These are phyloP conservation scores for Penicillium sp. DNA, from an alignment of 2,329 filamentous ascomycete genomes.

Conservation along the genomic window DNA sequence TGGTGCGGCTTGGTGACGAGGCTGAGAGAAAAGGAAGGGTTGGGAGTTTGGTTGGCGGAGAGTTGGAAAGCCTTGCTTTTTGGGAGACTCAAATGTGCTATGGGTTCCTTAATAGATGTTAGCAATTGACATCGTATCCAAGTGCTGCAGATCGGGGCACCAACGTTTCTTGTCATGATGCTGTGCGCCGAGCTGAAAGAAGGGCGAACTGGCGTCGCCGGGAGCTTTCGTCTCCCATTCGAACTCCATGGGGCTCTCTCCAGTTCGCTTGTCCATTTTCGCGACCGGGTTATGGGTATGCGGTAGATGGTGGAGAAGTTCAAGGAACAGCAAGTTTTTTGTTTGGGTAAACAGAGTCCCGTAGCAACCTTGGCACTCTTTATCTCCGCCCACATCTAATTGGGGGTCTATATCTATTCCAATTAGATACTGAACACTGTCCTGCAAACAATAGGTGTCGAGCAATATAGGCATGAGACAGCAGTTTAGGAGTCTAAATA, in stretches of 20 bases:
- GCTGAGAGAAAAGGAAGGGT: constrained; percentile 51
- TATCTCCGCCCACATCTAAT: constrained; percentile 1
- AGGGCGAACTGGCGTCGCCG: constrained; percentile 49
- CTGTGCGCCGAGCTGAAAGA: constrained; percentile 49
- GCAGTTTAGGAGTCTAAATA: too few species aligned
- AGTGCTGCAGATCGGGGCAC: constrained; percentile 17
- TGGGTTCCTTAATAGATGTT: constrained; percentile 35
- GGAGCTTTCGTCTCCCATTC: constrained; percentile 50
- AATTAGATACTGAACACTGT: too few species aligned
- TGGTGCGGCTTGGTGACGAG: constrained; percentile 32
- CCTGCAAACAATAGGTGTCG: too few species aligned
- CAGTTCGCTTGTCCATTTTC: constrained; percentile 41
- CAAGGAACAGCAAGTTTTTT: constrained; percentile 20
- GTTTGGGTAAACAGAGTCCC: constrained; percentile 20
- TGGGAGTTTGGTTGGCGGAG: constrained; percentile 49
- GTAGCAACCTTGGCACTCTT: constrained; percentile 16
- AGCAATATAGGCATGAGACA: too few species aligned
- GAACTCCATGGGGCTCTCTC: constrained; percentile 54
- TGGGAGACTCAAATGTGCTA: constrained; percentile 47
- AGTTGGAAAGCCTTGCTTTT: constrained; percentile 50
- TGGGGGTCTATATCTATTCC: not conserved
- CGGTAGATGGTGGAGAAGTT: constrained; percentile 7
- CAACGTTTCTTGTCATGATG: constrained; percentile 48
- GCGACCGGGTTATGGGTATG: constrained; percentile 5
- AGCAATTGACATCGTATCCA: not conserved